Percentiles rank a stretch among this genome's conserved stretches.
These are phyloP conservation scores for Sesbania bispinosa DNA, from an alignment of 306 rosid species.

Conservation along the genomic window DNA sequence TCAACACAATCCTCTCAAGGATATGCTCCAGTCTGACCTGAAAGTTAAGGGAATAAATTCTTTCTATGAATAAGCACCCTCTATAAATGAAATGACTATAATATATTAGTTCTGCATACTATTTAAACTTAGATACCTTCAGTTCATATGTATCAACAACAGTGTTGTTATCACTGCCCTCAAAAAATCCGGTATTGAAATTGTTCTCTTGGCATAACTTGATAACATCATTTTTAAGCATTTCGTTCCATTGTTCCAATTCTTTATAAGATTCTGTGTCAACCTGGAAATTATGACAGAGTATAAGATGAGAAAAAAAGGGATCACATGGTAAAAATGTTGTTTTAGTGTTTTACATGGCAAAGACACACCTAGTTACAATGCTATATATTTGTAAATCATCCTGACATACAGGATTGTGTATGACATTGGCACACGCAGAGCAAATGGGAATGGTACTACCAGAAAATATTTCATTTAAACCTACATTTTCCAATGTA, in stretches of 20 bases:
- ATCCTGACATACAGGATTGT: background rate
- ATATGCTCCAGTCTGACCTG: constrained; percentile 98
- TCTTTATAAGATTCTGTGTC: constrained; percentile 88
- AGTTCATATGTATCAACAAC: constrained; percentile 88
- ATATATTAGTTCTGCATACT: background rate
- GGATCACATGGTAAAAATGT: background rate
- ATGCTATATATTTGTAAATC: background rate
- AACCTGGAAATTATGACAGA: constrained; percentile 42
- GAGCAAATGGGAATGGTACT: background rate
- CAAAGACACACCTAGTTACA: background rate
- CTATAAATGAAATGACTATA: background rate
- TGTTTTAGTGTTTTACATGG: background rate
- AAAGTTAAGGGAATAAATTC: constrained; percentile 10
- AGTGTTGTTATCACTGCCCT: constrained; percentile 71
- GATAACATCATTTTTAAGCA: constrained; percentile 81
- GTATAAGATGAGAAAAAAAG: background rate
- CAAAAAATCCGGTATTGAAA: constrained; percentile 88
- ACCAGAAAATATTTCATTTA: background rate
- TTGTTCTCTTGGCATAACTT: constrained; percentile 84
- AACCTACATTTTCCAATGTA: background rate
- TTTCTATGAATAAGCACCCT: constrained; percentile 6
- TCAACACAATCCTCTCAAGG: constrained; percentile 79
- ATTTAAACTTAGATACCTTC: constrained; percentile 51
- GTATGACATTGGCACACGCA: background rate
- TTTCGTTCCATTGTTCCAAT: constrained; percentile 93